Conservation (phyloP, 768 basidiomycete genomes). For the Mycena kentingensis region DNA sequence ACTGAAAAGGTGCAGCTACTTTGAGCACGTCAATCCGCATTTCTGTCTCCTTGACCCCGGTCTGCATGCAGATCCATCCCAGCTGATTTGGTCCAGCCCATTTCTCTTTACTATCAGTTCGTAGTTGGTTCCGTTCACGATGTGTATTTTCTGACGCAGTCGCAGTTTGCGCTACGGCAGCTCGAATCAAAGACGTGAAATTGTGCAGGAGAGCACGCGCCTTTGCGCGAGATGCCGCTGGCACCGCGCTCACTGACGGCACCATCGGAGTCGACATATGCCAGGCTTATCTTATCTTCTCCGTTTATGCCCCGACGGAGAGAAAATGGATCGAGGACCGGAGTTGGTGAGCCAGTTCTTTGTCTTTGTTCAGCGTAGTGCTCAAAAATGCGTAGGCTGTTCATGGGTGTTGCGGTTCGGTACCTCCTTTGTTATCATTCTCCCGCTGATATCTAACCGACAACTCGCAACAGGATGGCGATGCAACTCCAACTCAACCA, state of each 20-base stretch:
- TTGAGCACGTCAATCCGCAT: slow-evolving; percentile 56
- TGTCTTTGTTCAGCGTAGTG: background rate
- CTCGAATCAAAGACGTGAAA: slow-evolving; percentile 59
- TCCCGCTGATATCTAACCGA: background rate
- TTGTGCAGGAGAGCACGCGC: slow-evolving; percentile 61
- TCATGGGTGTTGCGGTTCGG: slow-evolving; percentile 73
- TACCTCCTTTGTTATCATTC: too few species aligned
- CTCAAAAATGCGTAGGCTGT: slow-evolving; percentile 37
- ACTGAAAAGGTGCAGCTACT: slow-evolving; percentile 40
- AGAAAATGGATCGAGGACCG: slow-evolving; percentile 71
- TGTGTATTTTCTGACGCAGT: background rate
- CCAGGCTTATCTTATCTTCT: slow-evolving; percentile 73
- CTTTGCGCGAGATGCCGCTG: slow-evolving; percentile 63
- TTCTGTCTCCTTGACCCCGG: slow-evolving; percentile 60
- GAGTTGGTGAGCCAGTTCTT: slow-evolving; percentile 46
- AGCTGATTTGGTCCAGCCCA: slow-evolving; percentile 55
- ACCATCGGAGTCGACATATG: slow-evolving; percentile 73
- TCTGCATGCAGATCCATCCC: slow-evolving; percentile 51
- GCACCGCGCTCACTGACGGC: slow-evolving; percentile 59
- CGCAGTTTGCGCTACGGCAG: slow-evolving; percentile 69
- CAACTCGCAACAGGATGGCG: slow-evolving; percentile 52
- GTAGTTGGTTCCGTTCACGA: slow-evolving; percentile 28
- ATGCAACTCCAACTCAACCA: slow-evolving; percentile 71
- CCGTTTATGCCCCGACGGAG: slow-evolving; percentile 62
- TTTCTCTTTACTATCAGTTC: slow-evolving; percentile 66